These are phyloP conservation scores for Tuber brumale DNA, from an alignment of 495 filamentous ascomycete genomes.

Conservation along the genomic window DNA sequence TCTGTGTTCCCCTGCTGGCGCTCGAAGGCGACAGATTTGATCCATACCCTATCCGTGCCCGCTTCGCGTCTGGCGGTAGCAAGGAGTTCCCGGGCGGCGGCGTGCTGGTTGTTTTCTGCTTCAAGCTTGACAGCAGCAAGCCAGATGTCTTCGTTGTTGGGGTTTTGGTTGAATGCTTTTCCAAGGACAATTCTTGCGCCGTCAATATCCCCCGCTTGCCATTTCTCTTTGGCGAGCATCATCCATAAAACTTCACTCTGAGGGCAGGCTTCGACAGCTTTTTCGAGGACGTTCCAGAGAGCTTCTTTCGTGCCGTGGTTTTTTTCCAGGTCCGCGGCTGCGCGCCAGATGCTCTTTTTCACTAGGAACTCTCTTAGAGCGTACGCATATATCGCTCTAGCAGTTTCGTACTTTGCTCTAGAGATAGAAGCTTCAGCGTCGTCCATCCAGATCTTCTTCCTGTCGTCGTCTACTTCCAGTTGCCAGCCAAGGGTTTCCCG, in stretches of 20 bases:
- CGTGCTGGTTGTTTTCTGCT: conserved; percentile 71
- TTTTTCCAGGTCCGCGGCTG: conserved; percentile 83
- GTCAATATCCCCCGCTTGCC: conserved; percentile 75
- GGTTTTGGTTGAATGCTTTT: conserved; percentile 83
- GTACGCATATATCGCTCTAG: conserved; percentile 87
- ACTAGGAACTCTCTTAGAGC: conserved; percentile 79
- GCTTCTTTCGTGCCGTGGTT: conserved; percentile 81
- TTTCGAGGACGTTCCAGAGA: conserved; percentile 77
- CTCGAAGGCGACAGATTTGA: conserved; percentile 88
- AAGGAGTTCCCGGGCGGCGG: conserved; percentile 73
- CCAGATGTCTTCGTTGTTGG: conserved; percentile 96
- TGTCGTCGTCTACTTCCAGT: conserved; percentile 92
- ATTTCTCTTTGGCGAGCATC: conserved; percentile 89
- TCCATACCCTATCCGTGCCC: conserved; percentile 91
- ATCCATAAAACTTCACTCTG: conserved; percentile 90
- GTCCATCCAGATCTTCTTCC: conserved; percentile 90
- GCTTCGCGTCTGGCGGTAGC: conserved; percentile 74
- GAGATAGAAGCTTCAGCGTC: conserved; percentile 74
- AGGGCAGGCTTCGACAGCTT: conserved; percentile 87
- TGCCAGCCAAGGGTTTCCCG: conserved; percentile 88
- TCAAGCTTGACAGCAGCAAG: conserved; percentile 91
- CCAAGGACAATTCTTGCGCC: conserved; percentile 77
- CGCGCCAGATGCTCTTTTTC: conserved; percentile 75
- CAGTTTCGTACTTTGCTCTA: conserved; percentile 76
- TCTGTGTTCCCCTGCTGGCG: conserved; percentile 71